Percentiles rank a stretch among this genome's conserved stretches.
Evolutionary conservation across 164 flowering plant genomes (phyloP).

Genomic region (Amborella trichopoda): DNA sequence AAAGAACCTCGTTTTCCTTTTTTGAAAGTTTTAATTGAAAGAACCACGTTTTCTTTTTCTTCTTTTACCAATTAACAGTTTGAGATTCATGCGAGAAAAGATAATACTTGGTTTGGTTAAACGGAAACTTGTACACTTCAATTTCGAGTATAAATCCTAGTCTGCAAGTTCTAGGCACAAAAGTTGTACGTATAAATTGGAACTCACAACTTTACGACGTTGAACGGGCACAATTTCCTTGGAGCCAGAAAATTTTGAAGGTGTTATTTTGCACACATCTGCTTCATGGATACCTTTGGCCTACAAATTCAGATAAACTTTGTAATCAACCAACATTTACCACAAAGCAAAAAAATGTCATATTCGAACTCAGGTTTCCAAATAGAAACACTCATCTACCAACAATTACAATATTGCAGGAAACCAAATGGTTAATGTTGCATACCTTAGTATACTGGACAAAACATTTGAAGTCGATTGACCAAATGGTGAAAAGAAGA

Average conservation of each 20-base stretch:
- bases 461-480: slow-evolving; percentile 80
- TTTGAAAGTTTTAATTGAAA: too few species aligned
- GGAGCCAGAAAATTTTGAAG: slow-evolving; percentile 86
- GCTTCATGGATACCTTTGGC: slow-evolving; percentile 59
- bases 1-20: too few species aligned
- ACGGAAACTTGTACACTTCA: too few species aligned
- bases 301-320: slow-evolving; percentile 39
- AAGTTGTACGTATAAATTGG: too few species aligned
- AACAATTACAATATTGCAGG: background rate
- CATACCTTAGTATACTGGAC: slow-evolving; percentile 65
- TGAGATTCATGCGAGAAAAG: too few species aligned
- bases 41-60: too few species aligned
- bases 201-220: slow-evolving; percentile 44
- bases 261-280: slow-evolving; percentile 83
- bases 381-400: background rate
- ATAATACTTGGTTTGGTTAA: too few species aligned
- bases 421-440: background rate
- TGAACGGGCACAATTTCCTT: slow-evolving; percentile 86
- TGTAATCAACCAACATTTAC: too few species aligned
- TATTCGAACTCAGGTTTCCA: background rate
- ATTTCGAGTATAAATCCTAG: too few species aligned
- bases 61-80: too few species aligned
- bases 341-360: background rate
- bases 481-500: slow-evolving; percentile 86
- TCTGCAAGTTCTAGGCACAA: too few species aligned